Evolutionary conservation across 2,329 filamentous ascomycete genomes (phyloP).

Genomic region (Hymenoscyphus repandus): DNA sequence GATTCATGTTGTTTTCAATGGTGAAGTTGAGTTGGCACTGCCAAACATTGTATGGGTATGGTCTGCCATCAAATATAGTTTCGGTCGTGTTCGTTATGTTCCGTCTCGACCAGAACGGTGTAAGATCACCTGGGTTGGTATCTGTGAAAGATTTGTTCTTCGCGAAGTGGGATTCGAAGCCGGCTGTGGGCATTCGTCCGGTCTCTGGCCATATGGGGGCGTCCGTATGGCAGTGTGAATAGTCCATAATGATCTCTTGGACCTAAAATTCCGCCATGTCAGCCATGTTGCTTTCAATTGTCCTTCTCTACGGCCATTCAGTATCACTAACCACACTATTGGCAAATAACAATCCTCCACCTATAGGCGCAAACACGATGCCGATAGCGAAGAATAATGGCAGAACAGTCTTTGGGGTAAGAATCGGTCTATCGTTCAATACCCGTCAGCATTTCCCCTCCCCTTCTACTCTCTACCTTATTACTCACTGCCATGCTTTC

Average conservation of each 20-base stretch:
- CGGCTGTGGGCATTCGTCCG: slow-evolving; percentile 42
- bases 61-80: neutral
- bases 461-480: slow-evolving; percentile 7
- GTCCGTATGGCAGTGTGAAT: slow-evolving; percentile 66
- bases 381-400: slow-evolving; percentile 89
- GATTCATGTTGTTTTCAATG: slow-evolving; percentile 71
- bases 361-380: slow-evolving; percentile 89
- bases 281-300: neutral
- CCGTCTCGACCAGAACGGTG: slow-evolving; percentile 28
- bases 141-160: slow-evolving; percentile 32
- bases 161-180: slow-evolving; percentile 60
- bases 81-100: slow-evolving; percentile 4
- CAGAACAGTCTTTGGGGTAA: slow-evolving; percentile 89
- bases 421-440: slow-evolving; percentile 63
- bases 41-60: slow-evolving; percentile 29
- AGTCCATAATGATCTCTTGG: slow-evolving; percentile 86
- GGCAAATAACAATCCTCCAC: slow-evolving; percentile 79
- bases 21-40: slow-evolving; percentile 71
- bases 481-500: slow-evolving; percentile 92
- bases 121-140: slow-evolving; percentile 30
- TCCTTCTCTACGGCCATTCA: neutral
- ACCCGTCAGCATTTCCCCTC: slow-evolving; percentile 18
- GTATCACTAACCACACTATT: slow-evolving; percentile 62
- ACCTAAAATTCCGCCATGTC: slow-evolving; percentile 49
- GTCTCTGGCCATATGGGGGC: slow-evolving; percentile 44